Evolutionary conservation across 73 alveolate genomes (phyloP).

Genomic region (Symbiodinium pilosum): DNA sequence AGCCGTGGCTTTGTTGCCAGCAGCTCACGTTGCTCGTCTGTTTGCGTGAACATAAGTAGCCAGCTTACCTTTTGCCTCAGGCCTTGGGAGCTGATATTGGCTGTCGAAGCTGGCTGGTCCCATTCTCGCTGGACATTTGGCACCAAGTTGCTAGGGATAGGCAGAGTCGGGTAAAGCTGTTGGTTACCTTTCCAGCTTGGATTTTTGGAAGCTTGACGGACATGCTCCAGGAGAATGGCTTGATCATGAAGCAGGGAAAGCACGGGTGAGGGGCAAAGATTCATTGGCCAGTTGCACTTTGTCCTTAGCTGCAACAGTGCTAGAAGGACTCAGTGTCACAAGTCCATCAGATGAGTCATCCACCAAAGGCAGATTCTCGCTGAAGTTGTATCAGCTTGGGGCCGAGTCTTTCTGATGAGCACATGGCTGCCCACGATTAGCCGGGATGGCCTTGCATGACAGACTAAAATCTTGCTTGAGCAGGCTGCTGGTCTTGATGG

Average conservation of each 20-base stretch:
- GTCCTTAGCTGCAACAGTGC: background rate
- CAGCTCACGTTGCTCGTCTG: background rate
- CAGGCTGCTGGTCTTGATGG: background rate
- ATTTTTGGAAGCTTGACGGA: too few relatives aligned
- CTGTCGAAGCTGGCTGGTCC: constrained; percentile 73
- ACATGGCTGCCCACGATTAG: too few relatives aligned
- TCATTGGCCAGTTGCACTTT: background rate
- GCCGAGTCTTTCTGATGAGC: background rate
- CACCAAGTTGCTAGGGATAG: too few relatives aligned
- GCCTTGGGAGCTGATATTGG: constrained; percentile 74
- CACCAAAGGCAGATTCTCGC: background rate
- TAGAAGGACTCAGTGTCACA: too few relatives aligned
- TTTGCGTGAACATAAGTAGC: background rate
- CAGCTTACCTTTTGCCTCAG: background rate
- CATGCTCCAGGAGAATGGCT: background rate
- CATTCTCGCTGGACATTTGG: constrained; percentile 83
- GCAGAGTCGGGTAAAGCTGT: too few relatives aligned
- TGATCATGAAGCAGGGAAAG: background rate
- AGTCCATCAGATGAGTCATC: too few relatives aligned
- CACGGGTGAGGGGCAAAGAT: background rate
- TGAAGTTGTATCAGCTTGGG: background rate
- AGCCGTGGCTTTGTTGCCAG: background rate
- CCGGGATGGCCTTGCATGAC: too few relatives aligned
- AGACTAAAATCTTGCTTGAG: background rate
- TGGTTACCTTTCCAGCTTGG: too few relatives aligned